These are phyloP conservation scores for Plectosphaerella sp. DNA, from an alignment of 2,329 filamentous ascomycete species.

Conservation along the genomic window DNA sequence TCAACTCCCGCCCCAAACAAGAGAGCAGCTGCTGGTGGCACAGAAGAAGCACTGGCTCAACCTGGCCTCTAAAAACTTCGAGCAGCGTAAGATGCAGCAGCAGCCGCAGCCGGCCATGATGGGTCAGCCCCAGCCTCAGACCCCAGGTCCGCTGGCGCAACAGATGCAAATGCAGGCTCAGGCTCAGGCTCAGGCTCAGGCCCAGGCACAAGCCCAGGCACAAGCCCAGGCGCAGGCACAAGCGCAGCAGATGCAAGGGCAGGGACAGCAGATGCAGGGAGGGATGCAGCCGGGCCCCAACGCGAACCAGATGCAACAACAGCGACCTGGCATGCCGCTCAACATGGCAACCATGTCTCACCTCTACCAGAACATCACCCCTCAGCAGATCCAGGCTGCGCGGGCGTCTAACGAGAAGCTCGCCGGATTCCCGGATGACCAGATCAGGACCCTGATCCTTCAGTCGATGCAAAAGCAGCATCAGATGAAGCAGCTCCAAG, in stretches of 20 bases:
- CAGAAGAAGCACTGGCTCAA: conserved; percentile 35
- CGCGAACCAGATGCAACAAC: conserved; percentile 3
- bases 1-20: conserved; percentile 27
- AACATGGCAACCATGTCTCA: conserved; percentile 12
- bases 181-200: conserved; percentile 14
- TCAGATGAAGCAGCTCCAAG: conserved; percentile 7
- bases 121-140: conserved; percentile 1
- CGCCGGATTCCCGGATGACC: conserved; percentile 15
- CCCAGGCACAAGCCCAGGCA: conserved; percentile 16
- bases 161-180: conserved; percentile 23
- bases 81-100: conserved; percentile 11
- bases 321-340: conserved; percentile 12
- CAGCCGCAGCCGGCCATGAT: conserved; percentile 13
- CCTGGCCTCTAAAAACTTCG: not conserved
- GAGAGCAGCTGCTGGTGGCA: conserved; percentile 24
- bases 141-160: conserved; percentile 8
- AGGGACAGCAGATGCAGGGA: conserved; percentile 9
- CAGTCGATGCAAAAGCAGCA: conserved; percentile 9
- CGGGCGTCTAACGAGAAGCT: conserved; percentile 16
- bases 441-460: conserved; percentile 11
- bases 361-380: conserved; percentile 15
- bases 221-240: conserved; percentile 15
- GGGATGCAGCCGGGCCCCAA: conserved; percentile 5
- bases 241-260: conserved; percentile 14
- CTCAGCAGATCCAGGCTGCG: conserved; percentile 18